Evolutionary conservation across 1,139 yeast species (phyloP).

Genomic region (Hansenula sp.): DNA sequence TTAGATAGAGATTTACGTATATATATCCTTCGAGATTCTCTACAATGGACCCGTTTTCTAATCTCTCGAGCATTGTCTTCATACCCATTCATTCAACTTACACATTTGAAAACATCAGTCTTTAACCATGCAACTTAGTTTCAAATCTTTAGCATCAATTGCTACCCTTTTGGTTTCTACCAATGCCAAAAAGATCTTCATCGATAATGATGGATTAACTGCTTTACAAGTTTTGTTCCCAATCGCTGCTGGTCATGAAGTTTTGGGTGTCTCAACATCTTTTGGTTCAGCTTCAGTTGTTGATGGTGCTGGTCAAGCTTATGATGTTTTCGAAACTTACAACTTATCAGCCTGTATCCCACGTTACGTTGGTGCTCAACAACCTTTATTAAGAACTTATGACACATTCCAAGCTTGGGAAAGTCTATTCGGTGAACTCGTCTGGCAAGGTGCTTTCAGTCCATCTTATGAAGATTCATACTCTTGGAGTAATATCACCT

Average conservation of each 20-base stretch:
- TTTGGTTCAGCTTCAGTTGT: conserved; percentile 35
- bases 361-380: conserved; percentile 33
- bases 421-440: conserved; percentile 32
- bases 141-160: background rate
- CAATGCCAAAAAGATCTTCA: conserved; percentile 30
- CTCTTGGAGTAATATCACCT: conserved; percentile 28
- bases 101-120: too few relatives aligned
- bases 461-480: conserved; percentile 28
- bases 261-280: conserved; percentile 34
- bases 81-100: too few relatives aligned
- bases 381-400: conserved; percentile 34
- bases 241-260: conserved; percentile 33
- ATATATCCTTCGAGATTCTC: too few relatives aligned
- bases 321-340: conserved; percentile 26
- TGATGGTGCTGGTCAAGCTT: conserved; percentile 32
- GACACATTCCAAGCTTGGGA: conserved; percentile 37
- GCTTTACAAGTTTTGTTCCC: conserved; percentile 33
- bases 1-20: too few relatives aligned
- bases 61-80: too few relatives aligned
- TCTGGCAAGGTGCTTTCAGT: conserved; percentile 39
- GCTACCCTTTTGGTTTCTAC: background rate
- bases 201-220: conserved; percentile 36
- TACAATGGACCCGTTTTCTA: too few relatives aligned
- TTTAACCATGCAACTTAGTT: background rate
- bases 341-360: conserved; percentile 35